Evolutionary conservation across 352 stramenopile species (phyloP).

Genomic region (Phytophthora megakarya): DNA sequence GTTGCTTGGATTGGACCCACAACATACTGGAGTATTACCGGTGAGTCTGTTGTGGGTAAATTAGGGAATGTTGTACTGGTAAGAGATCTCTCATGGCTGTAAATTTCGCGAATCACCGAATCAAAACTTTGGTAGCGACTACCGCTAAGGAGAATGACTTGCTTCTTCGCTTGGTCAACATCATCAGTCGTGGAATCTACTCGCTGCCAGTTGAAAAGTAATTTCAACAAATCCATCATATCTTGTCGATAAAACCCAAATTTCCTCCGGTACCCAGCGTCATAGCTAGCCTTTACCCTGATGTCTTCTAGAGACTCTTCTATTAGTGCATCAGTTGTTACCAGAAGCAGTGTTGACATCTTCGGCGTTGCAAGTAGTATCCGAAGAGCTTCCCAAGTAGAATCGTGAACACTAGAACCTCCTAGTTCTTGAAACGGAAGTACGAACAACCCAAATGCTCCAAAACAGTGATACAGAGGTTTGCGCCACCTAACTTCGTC

Average conservation of each 20-base stretch:
- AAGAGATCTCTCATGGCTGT: background rate
- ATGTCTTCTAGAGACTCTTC: slow-evolving; percentile 58
- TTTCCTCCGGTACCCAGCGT: slow-evolving; percentile 34
- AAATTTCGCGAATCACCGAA: slow-evolving; percentile 43
- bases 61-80: background rate
- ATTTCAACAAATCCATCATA: slow-evolving; percentile 36
- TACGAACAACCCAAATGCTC: slow-evolving; percentile 57
- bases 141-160: slow-evolving; percentile 47
- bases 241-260: slow-evolving; percentile 56
- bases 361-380: slow-evolving; percentile 43
- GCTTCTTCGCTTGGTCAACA: slow-evolving; percentile 5
- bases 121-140: slow-evolving; percentile 40
- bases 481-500: slow-evolving; percentile 20
- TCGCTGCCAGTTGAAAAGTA: slow-evolving; percentile 53
- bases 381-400: slow-evolving; percentile 38
- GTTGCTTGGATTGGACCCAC: slow-evolving; percentile 35
- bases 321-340: slow-evolving; percentile 42
- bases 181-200: background rate
- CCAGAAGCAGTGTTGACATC: slow-evolving; percentile 42
- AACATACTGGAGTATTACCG: slow-evolving; percentile 24
- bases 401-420: slow-evolving; percentile 19
- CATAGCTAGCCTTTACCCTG: slow-evolving; percentile 47
- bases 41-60: background rate
- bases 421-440: slow-evolving; percentile 32
- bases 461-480: slow-evolving; percentile 45